Base-by-base conservation (phyloP, 768 basidiomycete species). In the Termitomyces sp. region DNA sequence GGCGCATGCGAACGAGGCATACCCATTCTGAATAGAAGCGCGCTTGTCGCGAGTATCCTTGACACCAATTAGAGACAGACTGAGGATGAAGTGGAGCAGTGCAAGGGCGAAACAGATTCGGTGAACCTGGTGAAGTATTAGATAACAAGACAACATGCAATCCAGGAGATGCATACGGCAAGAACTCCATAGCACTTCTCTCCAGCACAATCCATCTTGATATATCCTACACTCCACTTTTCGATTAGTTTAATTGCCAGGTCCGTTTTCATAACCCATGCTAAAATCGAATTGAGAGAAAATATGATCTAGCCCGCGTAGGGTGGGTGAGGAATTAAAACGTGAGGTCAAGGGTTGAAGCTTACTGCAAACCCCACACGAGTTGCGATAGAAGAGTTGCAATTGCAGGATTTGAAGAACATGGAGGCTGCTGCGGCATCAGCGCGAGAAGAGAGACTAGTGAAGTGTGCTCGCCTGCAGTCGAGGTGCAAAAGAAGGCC, bases 331-430 rank as follows among this genome's bases (percentile, higher is more conserved):
- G 7, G 16, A 48, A 18, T 36, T 36, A 1, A 7, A 11, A 16
- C 9, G 15, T 22, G 13, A 24, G n/a, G 5, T 18, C 12, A 7
- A 4, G 13, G 13, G 40, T 28, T 2, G 36, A 20, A 24, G 73
- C 90, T 61, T 71, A 93, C 94, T 16, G 94, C 94, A 75, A 95
- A 97, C 38, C 96, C 96, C 60, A 98, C 89, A 69, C 96, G 89
- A 48, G 96, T 98, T 0, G 97, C 97, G 67, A 99, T 98, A 0
- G 94, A 96, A 9, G 94, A 96, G 72, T 98, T 98, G 78, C 97
- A 99, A 72, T 98, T 98, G 76, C 96, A 99, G 36, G 92, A 94
- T 80, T 97, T 98, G 84, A 89, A 95, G 78, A 97, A 93, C 85
- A 96, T 94, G 39, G 92, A 94, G 4, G 96, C 95, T 88, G 75